These are phyloP conservation scores for Kwoniella botswanensis DNA, from an alignment of 768 basidiomycete species.

Conservation along the genomic window DNA sequence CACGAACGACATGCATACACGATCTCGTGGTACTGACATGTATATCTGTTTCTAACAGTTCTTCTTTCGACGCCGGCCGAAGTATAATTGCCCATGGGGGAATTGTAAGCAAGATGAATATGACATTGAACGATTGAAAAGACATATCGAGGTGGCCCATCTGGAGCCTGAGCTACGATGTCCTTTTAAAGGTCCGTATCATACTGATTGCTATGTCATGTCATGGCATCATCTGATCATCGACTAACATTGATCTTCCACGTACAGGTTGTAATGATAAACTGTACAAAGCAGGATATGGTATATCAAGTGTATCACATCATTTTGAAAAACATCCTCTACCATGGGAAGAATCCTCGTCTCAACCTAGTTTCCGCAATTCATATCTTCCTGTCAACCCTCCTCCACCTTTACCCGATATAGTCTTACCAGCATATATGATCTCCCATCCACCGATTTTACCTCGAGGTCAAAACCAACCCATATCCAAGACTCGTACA, in stretches of 20 bases:
- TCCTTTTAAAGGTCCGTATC: constrained; percentile 7
- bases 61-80: neutral
- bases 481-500: neutral
- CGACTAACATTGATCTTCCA: neutral
- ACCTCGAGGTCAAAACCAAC: neutral
- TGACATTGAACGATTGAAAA: neutral
- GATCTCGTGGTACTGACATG: neutral
- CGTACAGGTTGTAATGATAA: neutral
- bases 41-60: neutral
- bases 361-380: neutral
- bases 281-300: neutral
- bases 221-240: neutral
- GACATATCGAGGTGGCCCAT: constrained; percentile 15
- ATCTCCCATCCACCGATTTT: neutral
- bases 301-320: neutral
- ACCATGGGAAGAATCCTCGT: neutral
- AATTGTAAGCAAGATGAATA: constrained; percentile 4
- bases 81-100: constrained; percentile 7
- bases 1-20: neutral
- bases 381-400: neutral
- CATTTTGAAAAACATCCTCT: constrained; percentile 9
- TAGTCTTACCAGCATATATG: constrained; percentile 13
- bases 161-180: constrained; percentile 8
- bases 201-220: too few species aligned
- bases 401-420: neutral